phyloP scores from a whole-genome alignment of 1,139 yeast species.

The Meyerozyma sp. region DNA sequence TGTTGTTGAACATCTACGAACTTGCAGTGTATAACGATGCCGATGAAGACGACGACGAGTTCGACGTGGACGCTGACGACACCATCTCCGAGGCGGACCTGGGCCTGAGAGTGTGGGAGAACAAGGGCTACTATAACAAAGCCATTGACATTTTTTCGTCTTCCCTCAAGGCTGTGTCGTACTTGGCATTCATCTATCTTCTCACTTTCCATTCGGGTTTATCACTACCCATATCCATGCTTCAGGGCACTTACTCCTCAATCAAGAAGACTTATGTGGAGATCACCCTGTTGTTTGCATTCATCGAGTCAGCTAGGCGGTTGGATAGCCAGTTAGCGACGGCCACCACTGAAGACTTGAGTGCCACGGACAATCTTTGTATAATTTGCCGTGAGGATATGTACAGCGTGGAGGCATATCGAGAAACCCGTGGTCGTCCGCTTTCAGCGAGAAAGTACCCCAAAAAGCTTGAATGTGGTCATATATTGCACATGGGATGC shows the following conservation, averaged over 20 bases:
- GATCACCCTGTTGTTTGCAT: slow-evolving; percentile 46
- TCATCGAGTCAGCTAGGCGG: slow-evolving; percentile 57
- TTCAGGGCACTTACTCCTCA: slow-evolving; percentile 63
- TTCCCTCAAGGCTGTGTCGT: slow-evolving; percentile 32
- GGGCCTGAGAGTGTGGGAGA: slow-evolving; percentile 65
- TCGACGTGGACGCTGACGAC: slow-evolving; percentile 1
- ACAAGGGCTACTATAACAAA: slow-evolving; percentile 57
- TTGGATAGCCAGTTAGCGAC: slow-evolving; percentile 61
- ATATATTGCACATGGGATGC: slow-evolving; percentile 86
- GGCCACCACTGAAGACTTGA: slow-evolving; percentile 58
- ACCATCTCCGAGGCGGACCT: slow-evolving; percentile 37
- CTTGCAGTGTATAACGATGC: slow-evolving; percentile 24
- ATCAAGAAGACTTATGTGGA: slow-evolving; percentile 45
- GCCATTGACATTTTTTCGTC: slow-evolving; percentile 50
- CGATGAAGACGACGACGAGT: slow-evolving; percentile 5
- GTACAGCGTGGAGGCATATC: slow-evolving; percentile 37
- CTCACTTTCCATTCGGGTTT: slow-evolving; percentile 46
- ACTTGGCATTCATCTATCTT: slow-evolving; percentile 30
- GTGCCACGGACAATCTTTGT: slow-evolving; percentile 57
- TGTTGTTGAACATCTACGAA: slow-evolving; percentile 55
- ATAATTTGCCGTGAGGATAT: slow-evolving; percentile 85
- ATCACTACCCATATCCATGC: slow-evolving; percentile 60
- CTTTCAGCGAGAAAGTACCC: slow-evolving; percentile 50
- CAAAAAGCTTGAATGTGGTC: slow-evolving; percentile 77
- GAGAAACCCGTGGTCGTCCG: slow-evolving; percentile 15